Conservation (phyloP, 2,329 filamentous ascomycete genomes). For the Colletotrichum acutatum region DNA sequence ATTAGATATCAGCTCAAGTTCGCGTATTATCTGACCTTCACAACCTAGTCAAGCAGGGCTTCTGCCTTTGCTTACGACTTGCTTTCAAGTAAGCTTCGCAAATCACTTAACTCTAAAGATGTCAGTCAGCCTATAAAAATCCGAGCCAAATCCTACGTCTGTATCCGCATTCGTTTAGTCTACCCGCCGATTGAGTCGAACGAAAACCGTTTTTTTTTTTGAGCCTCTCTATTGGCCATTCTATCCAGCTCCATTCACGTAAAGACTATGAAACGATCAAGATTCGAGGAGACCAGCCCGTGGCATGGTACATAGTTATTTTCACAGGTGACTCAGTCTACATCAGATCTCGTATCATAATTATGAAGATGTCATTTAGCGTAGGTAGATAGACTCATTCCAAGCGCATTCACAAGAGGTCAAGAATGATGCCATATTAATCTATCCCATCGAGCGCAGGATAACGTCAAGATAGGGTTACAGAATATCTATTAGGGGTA, state of each 20-base stretch:
- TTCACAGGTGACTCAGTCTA: no score
- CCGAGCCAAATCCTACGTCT: not conserved
- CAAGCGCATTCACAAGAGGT: no score
- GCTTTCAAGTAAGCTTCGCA: not conserved
- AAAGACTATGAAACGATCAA: no score
- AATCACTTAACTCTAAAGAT: not conserved
- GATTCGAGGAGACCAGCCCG: not conserved
- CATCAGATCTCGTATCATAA: not conserved
- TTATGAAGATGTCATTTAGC: not conserved
- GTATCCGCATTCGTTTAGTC: not conserved
- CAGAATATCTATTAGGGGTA: no score
- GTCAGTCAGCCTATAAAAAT: not conserved
- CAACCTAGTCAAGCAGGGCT: no score
- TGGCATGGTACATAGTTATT: not conserved
- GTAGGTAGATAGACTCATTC: not conserved
- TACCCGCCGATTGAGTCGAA: not conserved
- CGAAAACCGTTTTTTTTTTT: no score
- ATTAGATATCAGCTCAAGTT: not conserved
- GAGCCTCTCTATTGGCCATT: not conserved
- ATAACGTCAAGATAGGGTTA: no score
- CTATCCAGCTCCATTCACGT: no score
- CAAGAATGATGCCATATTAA: no score
- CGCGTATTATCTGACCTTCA: no score
- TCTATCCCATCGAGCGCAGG: no score
- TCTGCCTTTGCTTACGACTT: not conserved